Evolutionary conservation across 768 basidiomycete species (phyloP).

Genomic region (Collybia nuda): DNA sequence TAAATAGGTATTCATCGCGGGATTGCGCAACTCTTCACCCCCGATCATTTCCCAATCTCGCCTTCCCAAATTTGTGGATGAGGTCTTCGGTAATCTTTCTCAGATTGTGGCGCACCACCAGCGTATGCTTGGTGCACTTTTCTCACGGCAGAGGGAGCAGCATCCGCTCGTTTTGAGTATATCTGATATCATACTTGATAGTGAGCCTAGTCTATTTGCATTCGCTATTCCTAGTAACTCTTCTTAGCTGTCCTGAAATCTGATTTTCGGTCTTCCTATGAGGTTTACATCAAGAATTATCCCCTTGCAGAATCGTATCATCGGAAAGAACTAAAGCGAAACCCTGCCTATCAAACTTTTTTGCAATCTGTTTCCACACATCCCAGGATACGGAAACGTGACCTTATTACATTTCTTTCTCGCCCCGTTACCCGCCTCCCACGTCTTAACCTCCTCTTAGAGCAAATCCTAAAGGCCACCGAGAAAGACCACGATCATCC

Average conservation of each 20-base stretch:
- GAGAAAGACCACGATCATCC: conserved; percentile 69
- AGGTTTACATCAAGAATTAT: conserved; percentile 85
- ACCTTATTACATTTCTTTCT: conserved; percentile 79
- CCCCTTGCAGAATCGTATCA: conserved; percentile 84
- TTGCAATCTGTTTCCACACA: conserved; percentile 61
- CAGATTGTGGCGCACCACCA: conserved; percentile 68
- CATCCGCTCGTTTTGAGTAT: conserved; percentile 82
- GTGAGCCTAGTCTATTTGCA: conserved; percentile 34
- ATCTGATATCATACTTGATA: conserved; percentile 82
- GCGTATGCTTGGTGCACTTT: conserved; percentile 69
- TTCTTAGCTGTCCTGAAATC: conserved; percentile 37
- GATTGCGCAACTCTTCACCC: conserved; percentile 59
- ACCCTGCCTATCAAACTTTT: conserved; percentile 66
- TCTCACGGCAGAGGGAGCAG: conserved; percentile 79
- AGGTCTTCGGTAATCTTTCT: conserved; percentile 84
- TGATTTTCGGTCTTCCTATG: conserved; percentile 67
- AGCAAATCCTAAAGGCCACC: conserved; percentile 66
- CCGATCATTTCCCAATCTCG: conserved; percentile 59
- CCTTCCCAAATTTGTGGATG: conserved; percentile 65
- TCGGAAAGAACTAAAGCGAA: conserved; percentile 71
- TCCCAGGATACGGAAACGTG: conserved; percentile 69
- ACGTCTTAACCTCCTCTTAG: conserved; percentile 71
- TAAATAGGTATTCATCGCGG: conserved; percentile 68
- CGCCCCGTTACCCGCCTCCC: conserved; percentile 89
- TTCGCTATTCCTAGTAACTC: not conserved